A percentile compares a stretch with the other conserved stretches of the same genome.
These are phyloP conservation scores for Pyricularia sp. DNA, from an alignment of 2,329 filamentous ascomycete species.

Conservation along the genomic window DNA sequence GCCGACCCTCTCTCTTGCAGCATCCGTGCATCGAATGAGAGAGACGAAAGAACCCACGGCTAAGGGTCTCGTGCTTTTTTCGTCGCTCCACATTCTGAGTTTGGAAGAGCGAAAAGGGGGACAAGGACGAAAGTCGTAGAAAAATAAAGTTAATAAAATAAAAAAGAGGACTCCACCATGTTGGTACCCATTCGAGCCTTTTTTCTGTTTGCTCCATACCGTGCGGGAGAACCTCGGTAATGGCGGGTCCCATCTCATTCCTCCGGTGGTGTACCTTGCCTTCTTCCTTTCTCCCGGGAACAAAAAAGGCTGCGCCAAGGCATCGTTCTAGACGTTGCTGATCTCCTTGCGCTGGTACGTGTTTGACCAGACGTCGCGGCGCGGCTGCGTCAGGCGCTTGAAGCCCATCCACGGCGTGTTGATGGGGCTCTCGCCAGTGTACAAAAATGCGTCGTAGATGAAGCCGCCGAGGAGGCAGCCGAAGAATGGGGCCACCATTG, in stretches of 20 bases:
- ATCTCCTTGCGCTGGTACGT: constrained; percentile 12
- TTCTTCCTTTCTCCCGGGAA: not conserved
- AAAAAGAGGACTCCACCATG: not conserved
- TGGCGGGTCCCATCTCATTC: not conserved
- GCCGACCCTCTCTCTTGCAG: not conserved
- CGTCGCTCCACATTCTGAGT: not conserved
- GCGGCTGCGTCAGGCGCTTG: constrained; percentile 33
- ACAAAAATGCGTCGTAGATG: constrained; percentile 59
- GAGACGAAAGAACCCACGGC: not conserved
- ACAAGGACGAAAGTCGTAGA: not conserved
- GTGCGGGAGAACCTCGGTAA: not conserved
- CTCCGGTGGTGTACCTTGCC: not conserved
- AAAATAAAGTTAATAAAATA: not conserved
- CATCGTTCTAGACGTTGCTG: not conserved
- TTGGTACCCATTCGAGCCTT: not conserved
- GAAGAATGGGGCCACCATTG: constrained; percentile 61
- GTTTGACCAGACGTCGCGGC: constrained; percentile 22
- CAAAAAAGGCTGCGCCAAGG: too few relatives aligned
- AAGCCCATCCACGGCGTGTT: constrained; percentile 59
- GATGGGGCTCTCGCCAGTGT: constrained; percentile 59
- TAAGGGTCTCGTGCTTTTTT: not conserved
- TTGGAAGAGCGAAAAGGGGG: not conserved
- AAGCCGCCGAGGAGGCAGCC: constrained; percentile 56
- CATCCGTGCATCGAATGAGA: not conserved
- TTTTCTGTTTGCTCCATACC: not conserved